A percentile compares a stretch with the other conserved stretches of the same genome.
These are phyloP conservation scores for Phytopythium kandeliae DNA, from an alignment of 352 stramenopile species.

Conservation along the genomic window DNA sequence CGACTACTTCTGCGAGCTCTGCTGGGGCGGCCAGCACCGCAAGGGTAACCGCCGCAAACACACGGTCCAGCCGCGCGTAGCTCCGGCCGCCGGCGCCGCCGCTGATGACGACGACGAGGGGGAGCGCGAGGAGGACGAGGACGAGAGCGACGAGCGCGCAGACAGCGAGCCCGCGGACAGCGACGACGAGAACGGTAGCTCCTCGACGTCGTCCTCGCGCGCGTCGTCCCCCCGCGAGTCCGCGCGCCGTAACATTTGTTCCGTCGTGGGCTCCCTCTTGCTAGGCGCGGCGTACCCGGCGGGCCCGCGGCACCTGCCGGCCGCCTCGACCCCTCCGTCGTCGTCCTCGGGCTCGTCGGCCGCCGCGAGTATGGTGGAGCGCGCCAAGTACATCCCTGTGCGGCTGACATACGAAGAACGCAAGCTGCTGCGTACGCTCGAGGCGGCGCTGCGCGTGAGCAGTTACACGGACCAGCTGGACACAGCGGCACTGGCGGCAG, in stretches of 20 bases:
- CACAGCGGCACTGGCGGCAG: conserved; percentile 42
- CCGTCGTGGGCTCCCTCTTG: conserved; percentile 85
- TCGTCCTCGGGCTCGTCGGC: conserved; percentile 1
- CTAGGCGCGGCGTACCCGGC: conserved; percentile 53
- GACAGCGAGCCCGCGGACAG: no score
- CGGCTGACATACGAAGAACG: conserved; percentile 93
- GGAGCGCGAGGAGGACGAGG: conserved; percentile 26
- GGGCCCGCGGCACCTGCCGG: conserved; percentile 13
- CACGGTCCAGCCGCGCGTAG: conserved; percentile 68
- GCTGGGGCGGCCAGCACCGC: conserved; percentile 77
- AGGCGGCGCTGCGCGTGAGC: conserved; percentile 90
- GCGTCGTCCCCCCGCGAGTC: conserved; percentile 15
- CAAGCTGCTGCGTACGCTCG: conserved; percentile 92
- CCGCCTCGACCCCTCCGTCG: conserved; percentile 6
- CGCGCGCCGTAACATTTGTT: conserved; percentile 79
- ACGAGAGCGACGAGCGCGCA: conserved; percentile 35
- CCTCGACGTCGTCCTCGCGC: conserved; percentile 3
- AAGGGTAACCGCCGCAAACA: conserved; percentile 75
- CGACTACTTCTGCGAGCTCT: conserved; percentile 86
- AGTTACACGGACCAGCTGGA: conserved; percentile 94
- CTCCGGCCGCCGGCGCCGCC: not conserved
- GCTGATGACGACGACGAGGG: conserved; percentile 26
- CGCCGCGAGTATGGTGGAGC: conserved; percentile 69
- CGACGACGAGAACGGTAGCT: conserved; percentile 31
- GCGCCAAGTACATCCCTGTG: conserved; percentile 95